These are phyloP conservation scores for Fusarium sp. DNA, from an alignment of 2,329 filamentous ascomycete species.

Conservation along the genomic window DNA sequence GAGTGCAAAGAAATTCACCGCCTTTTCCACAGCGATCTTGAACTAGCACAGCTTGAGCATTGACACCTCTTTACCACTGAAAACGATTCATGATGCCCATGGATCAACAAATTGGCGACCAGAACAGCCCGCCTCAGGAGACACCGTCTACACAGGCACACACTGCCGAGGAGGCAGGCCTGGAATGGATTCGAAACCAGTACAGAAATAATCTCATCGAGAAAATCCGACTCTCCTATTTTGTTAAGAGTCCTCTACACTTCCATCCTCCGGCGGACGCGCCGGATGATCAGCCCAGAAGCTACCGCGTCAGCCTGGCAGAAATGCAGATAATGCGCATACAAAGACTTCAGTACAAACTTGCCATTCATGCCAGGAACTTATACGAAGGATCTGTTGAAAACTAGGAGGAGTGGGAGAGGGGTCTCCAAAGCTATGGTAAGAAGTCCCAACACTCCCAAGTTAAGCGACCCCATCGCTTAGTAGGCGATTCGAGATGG, in stretches of 20 bases:
- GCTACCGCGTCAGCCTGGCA: not conserved
- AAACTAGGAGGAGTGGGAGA: not conserved
- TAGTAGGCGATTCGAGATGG: too few relatives aligned
- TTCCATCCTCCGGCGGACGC: not conserved
- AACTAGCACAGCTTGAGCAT: too few relatives aligned
- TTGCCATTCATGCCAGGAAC: not conserved
- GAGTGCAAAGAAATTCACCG: too few relatives aligned
- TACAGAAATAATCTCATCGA: not conserved
- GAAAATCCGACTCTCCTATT: not conserved
- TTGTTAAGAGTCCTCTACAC: not conserved
- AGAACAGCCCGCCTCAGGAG: too few relatives aligned
- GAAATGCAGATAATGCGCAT: not conserved
- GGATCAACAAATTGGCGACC: too few relatives aligned
- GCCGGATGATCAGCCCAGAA: not conserved
- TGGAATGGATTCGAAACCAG: not conserved
- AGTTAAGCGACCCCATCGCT: not conserved
- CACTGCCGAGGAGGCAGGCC: not conserved
- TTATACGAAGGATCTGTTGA: not conserved
- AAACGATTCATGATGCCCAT: too few relatives aligned
- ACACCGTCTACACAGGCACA: too few relatives aligned
- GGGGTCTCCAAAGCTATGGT: not conserved
- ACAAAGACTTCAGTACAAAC: not conserved
- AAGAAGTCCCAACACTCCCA: not conserved
- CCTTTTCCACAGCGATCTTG: too few relatives aligned
- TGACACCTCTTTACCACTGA: too few relatives aligned